Base-by-base conservation (phyloP, 2,329 filamentous ascomycete genomes). In the Tricladium varicosporioides region DNA sequence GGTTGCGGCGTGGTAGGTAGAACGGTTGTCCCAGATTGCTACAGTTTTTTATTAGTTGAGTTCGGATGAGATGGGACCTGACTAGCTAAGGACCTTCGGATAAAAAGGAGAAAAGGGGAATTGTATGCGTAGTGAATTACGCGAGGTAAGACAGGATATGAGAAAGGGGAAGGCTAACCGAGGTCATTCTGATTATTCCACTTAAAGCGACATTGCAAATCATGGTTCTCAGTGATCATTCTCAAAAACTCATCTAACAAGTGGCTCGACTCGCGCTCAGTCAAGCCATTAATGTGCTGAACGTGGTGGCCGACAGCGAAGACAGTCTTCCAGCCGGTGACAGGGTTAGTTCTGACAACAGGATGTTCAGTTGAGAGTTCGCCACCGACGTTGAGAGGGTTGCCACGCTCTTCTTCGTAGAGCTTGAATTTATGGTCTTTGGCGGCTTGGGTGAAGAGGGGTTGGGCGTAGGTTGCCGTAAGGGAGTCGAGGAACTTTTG, bases 21-120 rank as follows among this genome's bases (percentile, higher is more conserved):
- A 77, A 51, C 78, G 71, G 64, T 88, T 88, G 65, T 89, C 86
- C 86, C 86, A 89, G 62, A 89, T 85, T 1, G 83, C 80, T 7
- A 83, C 57, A 48, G 32, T 19, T 27, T 27, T 3, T 27, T 27
- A 27, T 27, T 27, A 27, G 22, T 27, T 27, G 22, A 27, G 22
- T 27, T 27, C 22, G 7, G 22, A 27, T 27, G 22, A 7, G 22
- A 27, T 27, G 22, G 22, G 7, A 27, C 22, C 22, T 27, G 22
- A 27, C 22, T 7, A 27, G 22, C 7, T 27, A 7, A 27, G 22
- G 22, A 27, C 4, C 22, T 27, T 27, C 22, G 22, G 22, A 27
- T 27, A 7, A 27, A 27, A 27, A 27, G 22, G 22, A 27, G 22
- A 27, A 27, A 27, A 27, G 22, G 22, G 7, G 22, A 27, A 27